Base-by-base conservation (phyloP, 2,329 filamentous ascomycete genomes). In the Stemphylium lycopersici region DNA sequence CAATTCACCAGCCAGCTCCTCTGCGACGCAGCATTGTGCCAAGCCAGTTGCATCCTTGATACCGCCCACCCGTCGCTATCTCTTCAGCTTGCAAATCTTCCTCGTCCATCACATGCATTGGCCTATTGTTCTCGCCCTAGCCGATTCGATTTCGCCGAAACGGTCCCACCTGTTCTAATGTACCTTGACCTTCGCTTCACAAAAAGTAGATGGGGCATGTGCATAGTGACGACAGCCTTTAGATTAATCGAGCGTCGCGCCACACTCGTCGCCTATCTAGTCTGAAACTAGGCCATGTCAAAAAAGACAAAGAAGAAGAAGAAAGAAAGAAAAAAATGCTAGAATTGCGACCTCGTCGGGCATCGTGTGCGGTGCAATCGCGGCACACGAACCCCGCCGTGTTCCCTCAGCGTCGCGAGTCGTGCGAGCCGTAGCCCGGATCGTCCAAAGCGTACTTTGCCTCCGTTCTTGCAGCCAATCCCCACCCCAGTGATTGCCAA, bases 241-340 rank as follows among this genome's bases (percentile, higher is more conserved):
- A 18, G 33, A 51, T 45, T 38, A 37, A 15, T 51, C 48, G 31
- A 6, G 22, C 15, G 13, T 51, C 43, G 33, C 44, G 48, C 48
- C 33, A 45, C 32, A 43, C 7, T n/a, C n/a, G 12, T 38, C 38
- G 33, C 10, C 11, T 45, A 41, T 37, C 45, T 40, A 26, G 46
- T 18, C 24, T 26, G n/a, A 26, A 31, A 20, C 24, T 47, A 20
- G 32, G 31, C 37, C 20, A 26, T 33, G 44, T 18, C 37, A 48
- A n/a, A 20, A 41, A 39, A 24, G 40, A 20, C n/a, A n/a, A n/a
- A n/a, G n/a, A n/a, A n/a, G n/a, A n/a, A n/a, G n/a, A n/a, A n/a
- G n/a, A n/a, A n/a, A n/a, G n/a, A n/a, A n/a, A n/a, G n/a, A 40
- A 41, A 29, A 29, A 29, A 29, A 29, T 10, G 7, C 6, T 38